These are phyloP conservation scores for Schizosaccharomyces japonicus DNA, from an alignment of 805 yeast species.

Conservation along the genomic window DNA sequence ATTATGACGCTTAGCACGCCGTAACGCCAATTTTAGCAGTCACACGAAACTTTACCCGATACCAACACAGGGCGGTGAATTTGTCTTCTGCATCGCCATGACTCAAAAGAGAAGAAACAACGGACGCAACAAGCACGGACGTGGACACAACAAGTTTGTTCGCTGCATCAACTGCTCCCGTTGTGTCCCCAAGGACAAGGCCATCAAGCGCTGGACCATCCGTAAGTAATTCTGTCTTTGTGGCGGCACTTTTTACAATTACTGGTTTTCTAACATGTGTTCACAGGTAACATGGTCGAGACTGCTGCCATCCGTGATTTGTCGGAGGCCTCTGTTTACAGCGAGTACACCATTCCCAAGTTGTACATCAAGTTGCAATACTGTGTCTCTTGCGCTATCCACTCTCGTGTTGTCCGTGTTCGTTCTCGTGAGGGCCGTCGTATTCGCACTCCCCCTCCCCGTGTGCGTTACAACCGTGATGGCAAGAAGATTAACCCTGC, in stretches of 20 bases:
- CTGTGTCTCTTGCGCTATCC: constrained; percentile 99
- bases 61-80: too few relatives aligned
- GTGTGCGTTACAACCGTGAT: constrained; percentile 85
- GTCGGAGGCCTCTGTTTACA: constrained; percentile 97
- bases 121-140: constrained; percentile 99
- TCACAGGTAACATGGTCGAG: constrained; percentile 81
- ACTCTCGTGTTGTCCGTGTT: constrained; percentile 98
- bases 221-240: background rate
- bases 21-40: too few relatives aligned
- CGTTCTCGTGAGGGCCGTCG: constrained; percentile 98
- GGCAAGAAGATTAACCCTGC: constrained; percentile 55
- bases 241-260: background rate
- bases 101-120: constrained; percentile 99
- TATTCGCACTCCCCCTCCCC: constrained; percentile 95
- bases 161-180: constrained; percentile 99
- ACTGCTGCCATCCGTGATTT: constrained; percentile 84
- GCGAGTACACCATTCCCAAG: constrained; percentile 98
- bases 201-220: constrained; percentile 95
- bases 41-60: too few relatives aligned
- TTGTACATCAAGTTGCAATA: constrained; percentile 98
- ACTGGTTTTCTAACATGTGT: background rate
- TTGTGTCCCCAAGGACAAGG: constrained; percentile 98
- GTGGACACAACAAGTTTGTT: constrained; percentile 99
- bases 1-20: too few relatives aligned
- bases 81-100: constrained; percentile 25